Conservation (phyloP, 2,329 filamentous ascomycete species). For the Tympanopsis confertula region DNA sequence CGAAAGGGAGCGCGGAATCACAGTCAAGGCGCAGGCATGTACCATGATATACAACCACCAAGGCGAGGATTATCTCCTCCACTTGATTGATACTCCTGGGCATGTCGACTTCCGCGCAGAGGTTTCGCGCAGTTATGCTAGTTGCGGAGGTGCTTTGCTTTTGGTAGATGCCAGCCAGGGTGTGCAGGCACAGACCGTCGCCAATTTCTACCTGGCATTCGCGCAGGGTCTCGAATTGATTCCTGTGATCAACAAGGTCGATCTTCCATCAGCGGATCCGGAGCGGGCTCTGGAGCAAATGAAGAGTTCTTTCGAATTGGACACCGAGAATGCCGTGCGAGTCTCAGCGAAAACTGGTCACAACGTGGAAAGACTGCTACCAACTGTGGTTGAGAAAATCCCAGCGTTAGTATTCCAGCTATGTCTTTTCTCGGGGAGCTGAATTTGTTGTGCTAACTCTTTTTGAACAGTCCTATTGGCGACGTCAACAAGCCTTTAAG, state of each 20-base stretch:
- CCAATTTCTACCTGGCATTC: conserved; percentile 97
- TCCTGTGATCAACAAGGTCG: conserved; percentile 93
- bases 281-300: conserved; percentile 78
- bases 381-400: conserved; percentile 73
- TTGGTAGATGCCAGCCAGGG: conserved; percentile 94
- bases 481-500: conserved; percentile 63
- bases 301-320: conserved; percentile 74
- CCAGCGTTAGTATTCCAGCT: conserved; percentile 35
- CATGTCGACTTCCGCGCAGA: conserved; percentile 97
- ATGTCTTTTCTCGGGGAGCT: neutral
- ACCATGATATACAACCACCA: conserved; percentile 89
- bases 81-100: conserved; percentile 91
- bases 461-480: conserved; percentile 56
- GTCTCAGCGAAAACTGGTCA: conserved; percentile 91
- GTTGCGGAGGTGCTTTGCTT: conserved; percentile 82
- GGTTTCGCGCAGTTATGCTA: conserved; percentile 89
- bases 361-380: conserved; percentile 74
- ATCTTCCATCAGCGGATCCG: conserved; percentile 82
- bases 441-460: too few relatives aligned
- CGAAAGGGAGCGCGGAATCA: conserved; percentile 90
- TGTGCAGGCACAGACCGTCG: conserved; percentile 93
- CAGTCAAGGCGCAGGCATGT: conserved; percentile 96
- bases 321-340: conserved; percentile 52
- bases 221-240: conserved; percentile 77
- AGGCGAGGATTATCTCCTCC: conserved; percentile 80